phyloP scores from a whole-genome alignment of 192 early-diverging fungal species.

The Coemansia sp. region DNA sequence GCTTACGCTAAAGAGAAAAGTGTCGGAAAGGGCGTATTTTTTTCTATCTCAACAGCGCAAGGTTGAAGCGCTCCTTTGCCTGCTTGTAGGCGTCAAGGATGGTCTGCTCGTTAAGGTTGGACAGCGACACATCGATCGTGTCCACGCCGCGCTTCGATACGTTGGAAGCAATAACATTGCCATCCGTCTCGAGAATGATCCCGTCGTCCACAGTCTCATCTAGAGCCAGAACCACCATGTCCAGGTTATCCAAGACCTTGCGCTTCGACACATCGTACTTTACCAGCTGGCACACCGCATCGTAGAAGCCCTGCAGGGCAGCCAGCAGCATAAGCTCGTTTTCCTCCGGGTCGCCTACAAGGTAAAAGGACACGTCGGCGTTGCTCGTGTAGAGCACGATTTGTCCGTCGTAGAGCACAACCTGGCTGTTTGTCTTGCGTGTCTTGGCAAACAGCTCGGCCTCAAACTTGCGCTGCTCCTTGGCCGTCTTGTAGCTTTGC shows the following conservation, averaged over 20 bases:
- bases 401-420: slow-evolving; percentile 92
- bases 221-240: slow-evolving; percentile 83
- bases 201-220: slow-evolving; percentile 97
- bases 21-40: no score
- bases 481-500: slow-evolving; percentile 47
- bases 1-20: no score
- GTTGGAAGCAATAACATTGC: slow-evolving; percentile 68
- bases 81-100: slow-evolving; percentile 71
- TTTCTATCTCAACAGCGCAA: slow-evolving; percentile 57
- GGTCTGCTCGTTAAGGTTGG: slow-evolving; percentile 65
- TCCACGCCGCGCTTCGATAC: slow-evolving; percentile 75
- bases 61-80: slow-evolving; percentile 70
- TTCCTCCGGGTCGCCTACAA: slow-evolving; percentile 86
- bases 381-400: slow-evolving; percentile 83
- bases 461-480: slow-evolving; percentile 91
- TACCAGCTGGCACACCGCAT: slow-evolving; percentile 79
- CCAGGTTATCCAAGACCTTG: slow-evolving; percentile 83
- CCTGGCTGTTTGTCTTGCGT: slow-evolving; percentile 72
- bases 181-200: slow-evolving; percentile 71
- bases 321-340: slow-evolving; percentile 87
- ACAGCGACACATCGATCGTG: slow-evolving; percentile 65
- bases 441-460: slow-evolving; percentile 91
- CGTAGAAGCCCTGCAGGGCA: slow-evolving; percentile 76
- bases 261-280: slow-evolving; percentile 77
- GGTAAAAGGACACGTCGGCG: slow-evolving; percentile 87